Conservation (phyloP, 2,329 filamentous ascomycete genomes). For the Phaeosphaeriaceae sp. region DNA sequence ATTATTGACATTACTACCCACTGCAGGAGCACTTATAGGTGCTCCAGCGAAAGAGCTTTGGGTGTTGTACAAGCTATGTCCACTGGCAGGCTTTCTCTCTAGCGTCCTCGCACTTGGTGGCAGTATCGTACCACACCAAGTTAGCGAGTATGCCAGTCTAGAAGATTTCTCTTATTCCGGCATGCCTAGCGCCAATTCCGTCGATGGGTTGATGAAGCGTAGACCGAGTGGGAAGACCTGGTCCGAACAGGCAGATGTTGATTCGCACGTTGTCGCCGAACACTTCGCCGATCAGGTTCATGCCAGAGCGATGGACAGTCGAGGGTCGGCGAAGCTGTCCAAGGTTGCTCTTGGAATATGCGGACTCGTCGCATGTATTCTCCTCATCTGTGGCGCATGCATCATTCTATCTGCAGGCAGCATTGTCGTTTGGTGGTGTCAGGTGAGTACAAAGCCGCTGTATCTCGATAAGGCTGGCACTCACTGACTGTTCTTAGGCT, state of each 20-base stretch:
- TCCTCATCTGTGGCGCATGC: neutral
- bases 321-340: neutral
- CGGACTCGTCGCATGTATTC: neutral
- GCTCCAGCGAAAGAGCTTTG: neutral
- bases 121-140: neutral
- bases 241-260: neutral
- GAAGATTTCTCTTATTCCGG: neutral
- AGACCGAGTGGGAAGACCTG: neutral
- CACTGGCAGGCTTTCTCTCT: neutral
- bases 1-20: neutral
- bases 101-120: neutral
- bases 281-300: neutral
- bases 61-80: neutral
- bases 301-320: neutral
- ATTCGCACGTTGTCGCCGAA: neutral
- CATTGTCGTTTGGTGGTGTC: neutral
- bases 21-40: neutral
- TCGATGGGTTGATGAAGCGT: neutral
- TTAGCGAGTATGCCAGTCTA: neutral
- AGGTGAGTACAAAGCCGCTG: neutral
- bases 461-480: neutral
- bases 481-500: neutral
- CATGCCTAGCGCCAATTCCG: neutral
- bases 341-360: neutral
- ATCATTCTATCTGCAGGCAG: neutral